Evolutionary conservation across 176 grass and related monocot genomes (phyloP), one percentile per base, ranked within the genome.

Genomic region (Carex parvula): DNA sequence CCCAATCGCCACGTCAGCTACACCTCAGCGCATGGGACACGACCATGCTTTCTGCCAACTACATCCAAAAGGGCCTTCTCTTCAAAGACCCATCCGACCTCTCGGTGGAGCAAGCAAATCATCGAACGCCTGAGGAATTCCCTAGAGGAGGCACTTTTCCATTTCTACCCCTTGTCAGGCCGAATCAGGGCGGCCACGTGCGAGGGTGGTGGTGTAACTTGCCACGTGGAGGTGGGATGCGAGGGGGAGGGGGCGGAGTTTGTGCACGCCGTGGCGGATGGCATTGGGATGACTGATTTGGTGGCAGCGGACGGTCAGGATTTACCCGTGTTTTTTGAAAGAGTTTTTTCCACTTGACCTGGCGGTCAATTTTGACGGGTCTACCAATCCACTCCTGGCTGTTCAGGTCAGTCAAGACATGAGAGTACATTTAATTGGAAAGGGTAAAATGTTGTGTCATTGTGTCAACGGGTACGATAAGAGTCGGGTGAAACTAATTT

Each of bases 51-150:
- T 82, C 77, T 1, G 3, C 2, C 15, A 26, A 76, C 13, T 85
- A 85, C 83, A 89, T 85, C 15, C 88, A 92, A 20, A 95, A 95
- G 63, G 93, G 90, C 73, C 93, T 96, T 58, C 89, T 96, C 24
- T 95, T 91, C 83, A 24, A 53, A 16, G 14, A 4, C 16, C 86
- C 56, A 11, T 86, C 58, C 24, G 64, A 53, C 8, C 56, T 29
- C 46, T 18, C 88, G 22, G 35, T 64, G 4, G 52, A 56, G 5
- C 18, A n/a, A n/a, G n/a, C n/a, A 77, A 59, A 35, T 75, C 78
- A 11, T 91, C 20, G 86, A 87, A 64, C 87, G 70, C 65, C 81
- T 93, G 32, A 60, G 81, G 26, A 70, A 78, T 8, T 32, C 91
- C 5, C 89, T 97, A 68, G 85, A 82, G 64, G 22, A 67, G 20